Base-by-base conservation (phyloP, 2,329 filamentous ascomycete species). In the Tolypocladium paradoxum region DNA sequence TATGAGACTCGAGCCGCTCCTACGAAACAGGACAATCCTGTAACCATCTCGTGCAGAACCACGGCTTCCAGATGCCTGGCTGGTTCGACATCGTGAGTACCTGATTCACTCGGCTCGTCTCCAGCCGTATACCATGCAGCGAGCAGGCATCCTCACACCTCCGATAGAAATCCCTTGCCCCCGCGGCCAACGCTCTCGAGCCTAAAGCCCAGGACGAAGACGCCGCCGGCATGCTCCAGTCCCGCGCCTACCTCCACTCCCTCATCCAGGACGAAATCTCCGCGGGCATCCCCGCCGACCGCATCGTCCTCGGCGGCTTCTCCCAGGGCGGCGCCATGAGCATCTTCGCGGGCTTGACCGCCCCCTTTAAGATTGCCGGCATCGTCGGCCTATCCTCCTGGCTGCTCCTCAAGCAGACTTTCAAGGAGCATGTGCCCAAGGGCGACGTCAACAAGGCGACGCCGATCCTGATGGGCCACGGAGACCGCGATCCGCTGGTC, bases 401-500 rank as follows among this genome's bases (percentile, higher is more conserved):
- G 68, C 72, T 96, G 60, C 76, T 88, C n/a, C 74, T 96, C 33
- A 68, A 65, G 52, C 54, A 61, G 50, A 73, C 71, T 55, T 75
- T 78, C 59, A 63, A 65, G 45, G 64, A 70, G 8, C 61, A 71
- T 27, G 55, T 72, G 14, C 67, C 71, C 3, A 62, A 67, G 12
- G 61, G 52, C 33, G 71, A 76, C 74, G 46, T 56, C 54, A 75
- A 79, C 59, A 82, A 84, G 68, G 76, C 86, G 40, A 96, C 90
- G 1, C 87, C 88, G 1, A 83, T 97, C 57, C 88, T 93, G 70
- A 87, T 96, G 84, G 90, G 81, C 14, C 93, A 97, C 62, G 93
- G 93, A n/a, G 79, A 84, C 56, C 72, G 71, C 1, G 92, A 99
- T 68, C 77, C 77, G 16, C 73, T 96, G 3, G 87, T 96, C 9